Evolutionary conservation across 306 rosid genomes (phyloP).

Genomic region (Cotoneaster glaucophyllus): DNA sequence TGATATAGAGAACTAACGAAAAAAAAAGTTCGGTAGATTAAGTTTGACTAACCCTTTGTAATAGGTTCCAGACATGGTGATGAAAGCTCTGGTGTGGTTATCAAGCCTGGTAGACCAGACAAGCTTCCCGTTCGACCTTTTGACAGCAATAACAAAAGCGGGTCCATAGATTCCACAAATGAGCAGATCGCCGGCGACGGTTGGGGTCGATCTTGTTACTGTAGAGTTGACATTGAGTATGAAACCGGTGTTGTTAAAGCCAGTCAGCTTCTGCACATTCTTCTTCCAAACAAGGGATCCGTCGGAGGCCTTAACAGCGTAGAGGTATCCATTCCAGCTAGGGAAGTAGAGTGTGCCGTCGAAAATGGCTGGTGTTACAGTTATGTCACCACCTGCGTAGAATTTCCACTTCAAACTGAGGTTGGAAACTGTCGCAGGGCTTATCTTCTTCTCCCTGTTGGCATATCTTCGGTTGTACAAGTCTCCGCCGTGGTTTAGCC

Average conservation of each 20-base stretch:
- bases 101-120: slow-evolving; percentile 44
- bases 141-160: slow-evolving; percentile 40
- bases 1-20: neutral
- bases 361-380: slow-evolving; percentile 47
- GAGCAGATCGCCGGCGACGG: slow-evolving; percentile 24
- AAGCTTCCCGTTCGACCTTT: slow-evolving; percentile 32
- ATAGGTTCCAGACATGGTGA: slow-evolving; percentile 61
- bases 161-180: slow-evolving; percentile 50
- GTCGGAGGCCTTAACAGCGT: slow-evolving; percentile 30
- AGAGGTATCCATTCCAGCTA: slow-evolving; percentile 54
- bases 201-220: slow-evolving; percentile 48
- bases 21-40: neutral
- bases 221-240: slow-evolving; percentile 28
- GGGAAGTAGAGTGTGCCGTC: slow-evolving; percentile 47
- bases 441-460: slow-evolving; percentile 34
- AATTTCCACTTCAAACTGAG: slow-evolving; percentile 50
- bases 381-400: slow-evolving; percentile 43
- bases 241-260: slow-evolving; percentile 29
- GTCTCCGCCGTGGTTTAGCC: slow-evolving; percentile 68
- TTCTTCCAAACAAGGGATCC: slow-evolving; percentile 39
- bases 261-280: slow-evolving; percentile 32
- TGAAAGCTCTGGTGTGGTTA: slow-evolving; percentile 6
- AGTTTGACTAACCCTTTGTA: slow-evolving; percentile 33
- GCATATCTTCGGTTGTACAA: slow-evolving; percentile 56
- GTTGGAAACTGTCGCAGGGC: slow-evolving; percentile 23